phyloP scores from a whole-genome alignment of 805 yeast species.

The Lachancea meyersii region DNA sequence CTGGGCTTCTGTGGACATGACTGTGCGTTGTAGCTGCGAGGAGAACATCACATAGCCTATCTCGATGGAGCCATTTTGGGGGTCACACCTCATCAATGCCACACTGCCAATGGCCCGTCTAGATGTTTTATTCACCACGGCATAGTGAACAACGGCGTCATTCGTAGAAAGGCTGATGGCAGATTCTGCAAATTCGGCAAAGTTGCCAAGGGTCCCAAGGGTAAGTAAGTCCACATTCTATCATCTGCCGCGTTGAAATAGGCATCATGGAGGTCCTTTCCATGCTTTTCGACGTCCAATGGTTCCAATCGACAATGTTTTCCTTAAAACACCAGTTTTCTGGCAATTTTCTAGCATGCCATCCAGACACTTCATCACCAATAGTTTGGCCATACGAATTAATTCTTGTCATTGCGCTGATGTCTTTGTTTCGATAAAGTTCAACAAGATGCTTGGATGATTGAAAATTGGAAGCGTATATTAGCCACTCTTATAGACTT shows the following conservation, averaged over 20 bases:
- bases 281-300: constrained; percentile 13
- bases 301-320: constrained; percentile 16
- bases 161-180: neutral
- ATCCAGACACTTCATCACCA: constrained; percentile 11
- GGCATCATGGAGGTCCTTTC: constrained; percentile 12
- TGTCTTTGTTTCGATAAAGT: too few relatives aligned
- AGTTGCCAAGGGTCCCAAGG: constrained; percentile 14
- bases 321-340: constrained; percentile 13
- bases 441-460: too few relatives aligned
- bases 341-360: constrained; percentile 14
- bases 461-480: too few relatives aligned
- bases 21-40: constrained; percentile 16
- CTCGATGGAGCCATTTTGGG: constrained; percentile 26
- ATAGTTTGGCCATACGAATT: constrained; percentile 10
- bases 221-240: constrained; percentile 16
- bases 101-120: constrained; percentile 25
- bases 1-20: constrained; percentile 31
- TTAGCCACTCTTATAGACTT: too few relatives aligned
- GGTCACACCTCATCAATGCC: constrained; percentile 25
- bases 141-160: constrained; percentile 11
- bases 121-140: constrained; percentile 19
- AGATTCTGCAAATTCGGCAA: constrained; percentile 3
- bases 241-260: constrained; percentile 8
- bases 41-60: constrained; percentile 28
- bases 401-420: neutral